Conservation (phyloP, 495 filamentous ascomycete species). For the Talaromyces liani region DNA sequence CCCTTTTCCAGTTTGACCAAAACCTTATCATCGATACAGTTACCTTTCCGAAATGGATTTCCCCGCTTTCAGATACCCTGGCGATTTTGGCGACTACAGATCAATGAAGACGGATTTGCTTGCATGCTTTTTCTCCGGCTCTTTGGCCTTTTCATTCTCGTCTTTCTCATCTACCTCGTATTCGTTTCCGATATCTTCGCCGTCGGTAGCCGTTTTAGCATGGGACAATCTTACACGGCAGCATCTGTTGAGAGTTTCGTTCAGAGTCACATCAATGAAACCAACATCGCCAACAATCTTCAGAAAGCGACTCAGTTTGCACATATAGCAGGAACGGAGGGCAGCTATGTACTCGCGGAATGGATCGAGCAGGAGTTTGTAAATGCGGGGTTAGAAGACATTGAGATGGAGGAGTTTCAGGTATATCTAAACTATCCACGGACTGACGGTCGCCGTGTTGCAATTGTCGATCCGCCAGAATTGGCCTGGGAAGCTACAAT, state of each 20-base stretch:
- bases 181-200: slow-evolving; percentile 77
- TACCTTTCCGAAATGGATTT: slow-evolving; percentile 45
- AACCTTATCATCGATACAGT: slow-evolving; percentile 46
- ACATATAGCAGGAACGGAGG: slow-evolving; percentile 86
- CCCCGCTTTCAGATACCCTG: slow-evolving; percentile 32
- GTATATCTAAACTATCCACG: slow-evolving; percentile 93
- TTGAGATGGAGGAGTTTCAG: slow-evolving; percentile 66
- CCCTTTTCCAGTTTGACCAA: slow-evolving; percentile 33
- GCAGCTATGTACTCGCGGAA: slow-evolving; percentile 73
- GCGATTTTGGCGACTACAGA: slow-evolving; percentile 22
- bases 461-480: slow-evolving; percentile 67
- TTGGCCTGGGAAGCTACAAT: slow-evolving; percentile 73
- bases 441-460: slow-evolving; percentile 65
- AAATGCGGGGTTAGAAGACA: slow-evolving; percentile 61
- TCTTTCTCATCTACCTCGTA: slow-evolving; percentile 70
- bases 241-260: slow-evolving; percentile 63
- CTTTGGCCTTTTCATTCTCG: slow-evolving; percentile 64
- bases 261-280: slow-evolving; percentile 58
- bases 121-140: slow-evolving; percentile 63
- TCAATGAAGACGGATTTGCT: slow-evolving; percentile 22
- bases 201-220: slow-evolving; percentile 32
- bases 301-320: slow-evolving; percentile 67
- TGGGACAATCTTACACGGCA: slow-evolving; percentile 40
- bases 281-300: slow-evolving; percentile 62
- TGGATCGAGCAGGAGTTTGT: slow-evolving; percentile 71